Base-by-base conservation (phyloP, 495 filamentous ascomycete species). In the Podospora pseudoanserina region DNA sequence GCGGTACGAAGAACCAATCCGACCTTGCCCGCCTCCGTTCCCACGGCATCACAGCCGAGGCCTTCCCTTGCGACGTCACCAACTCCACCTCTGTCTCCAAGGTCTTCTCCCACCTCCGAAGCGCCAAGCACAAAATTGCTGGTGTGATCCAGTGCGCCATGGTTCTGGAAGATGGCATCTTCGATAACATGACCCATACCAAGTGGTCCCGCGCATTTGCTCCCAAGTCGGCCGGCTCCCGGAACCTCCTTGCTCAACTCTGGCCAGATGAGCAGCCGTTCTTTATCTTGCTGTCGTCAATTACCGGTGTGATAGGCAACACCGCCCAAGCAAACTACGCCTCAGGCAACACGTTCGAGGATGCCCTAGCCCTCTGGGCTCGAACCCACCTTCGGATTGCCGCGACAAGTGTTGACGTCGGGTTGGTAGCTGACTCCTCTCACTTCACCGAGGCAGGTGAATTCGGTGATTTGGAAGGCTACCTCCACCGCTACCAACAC, bases 241-340 rank as follows among this genome's bases (percentile, higher is more conserved):
- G 81, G 70, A 65, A 74, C 11, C 70, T 54, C 60, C 78, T 15
- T 80, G 26, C 23, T 4, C 58, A 60, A 20, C 44, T 57, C 13
- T 56, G 44, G 20, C 44, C 44, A 2, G 34, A 39, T 27, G 73
- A 74, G 49, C 77, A 89, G 4, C 87, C 88, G 70, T 90, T 90
- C 78, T 89, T 90, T 71, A 75, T 88, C 54, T 76, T 79, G n/a
- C 77, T 88, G 16, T 86, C 85, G n/a, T 89, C 87, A 2, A 71
- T 85, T 0, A 76, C 83, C 5, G 86, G 82, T 5, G 73, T 84
- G 5, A 74, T 87, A 16, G 87, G 87, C 6, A 83, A 76, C 23
- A 30, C 32, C 4, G 58, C 81, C 0, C 87, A 89, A 70, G 79
- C 83, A 20, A 86, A 86, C 49, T 89, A 89, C 68, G 78, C 85